Evolutionary conservation across 441 rosid species (phyloP), one percentile per base, ranked within the genome.

Genomic region (Euphorbia neoarborescens): DNA sequence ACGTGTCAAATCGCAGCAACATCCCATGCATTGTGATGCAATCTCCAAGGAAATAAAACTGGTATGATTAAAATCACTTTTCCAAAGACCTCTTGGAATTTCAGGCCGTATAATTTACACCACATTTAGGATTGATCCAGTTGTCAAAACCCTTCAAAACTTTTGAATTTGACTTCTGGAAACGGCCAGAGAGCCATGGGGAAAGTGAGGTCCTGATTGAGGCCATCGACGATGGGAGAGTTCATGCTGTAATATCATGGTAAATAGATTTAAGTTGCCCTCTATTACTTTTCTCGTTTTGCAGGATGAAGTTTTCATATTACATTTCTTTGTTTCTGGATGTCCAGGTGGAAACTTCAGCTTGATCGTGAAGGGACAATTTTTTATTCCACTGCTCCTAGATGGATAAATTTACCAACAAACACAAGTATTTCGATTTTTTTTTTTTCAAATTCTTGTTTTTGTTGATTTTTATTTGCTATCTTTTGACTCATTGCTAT

Each of bases 161-260:
- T 79, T 90, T 92, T 84, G 97, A 89, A 83, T 88, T 92, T 83
- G 97, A 90, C 84, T 92, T 95, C 72, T 90, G 97, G 93, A 92
- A 86, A 87, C 83, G 92, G 73, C 96, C 97, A 69, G 89, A 83
- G 58, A 89, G 91, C 80, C 80, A 76, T 54, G 83, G 93, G 51
- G 87, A 90, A 71, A 77, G 81, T 68, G 79, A 86, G 72, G 63
- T 89, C 76, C 79, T 38, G 62, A 77, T 90, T 71, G 84, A 87
- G 85, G 87, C 92, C 40, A 83, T 71, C 24, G 37, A 56, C 58
- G 75, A 74, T 78, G 99, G 99, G 73, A 87, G 80, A 80, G 76
- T 87, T 78, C 86, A 92, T 85, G 99, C 94, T 70, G 75, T 95
- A 44, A 70, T 92, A 74, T 88, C 97, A 69, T 95, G 98, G 97